Conservation (phyloP, 495 filamentous ascomycete genomes). For the Aspergillus diversus region DNA sequence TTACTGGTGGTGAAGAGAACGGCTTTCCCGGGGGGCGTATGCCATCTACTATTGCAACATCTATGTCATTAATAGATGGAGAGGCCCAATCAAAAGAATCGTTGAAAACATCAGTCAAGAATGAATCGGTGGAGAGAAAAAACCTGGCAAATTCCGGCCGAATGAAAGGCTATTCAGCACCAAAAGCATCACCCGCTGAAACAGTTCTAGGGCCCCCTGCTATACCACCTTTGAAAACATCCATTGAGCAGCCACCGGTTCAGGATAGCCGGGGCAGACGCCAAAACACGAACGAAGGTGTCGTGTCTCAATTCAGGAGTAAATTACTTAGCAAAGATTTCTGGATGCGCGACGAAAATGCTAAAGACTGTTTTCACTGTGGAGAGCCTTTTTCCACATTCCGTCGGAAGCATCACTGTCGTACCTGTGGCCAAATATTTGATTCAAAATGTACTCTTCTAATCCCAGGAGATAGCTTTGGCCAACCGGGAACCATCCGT, state of each 20-base stretch:
- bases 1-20: constrained; percentile 37
- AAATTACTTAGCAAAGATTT: constrained; percentile 90
- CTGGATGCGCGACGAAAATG: constrained; percentile 99
- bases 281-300: constrained; percentile 31
- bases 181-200: constrained; percentile 41
- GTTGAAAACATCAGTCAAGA: constrained; percentile 25
- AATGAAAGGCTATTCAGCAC: constrained; percentile 40
- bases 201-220: constrained; percentile 34
- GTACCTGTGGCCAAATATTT: constrained; percentile 92
- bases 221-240: constrained; percentile 39
- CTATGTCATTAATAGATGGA: constrained; percentile 40
- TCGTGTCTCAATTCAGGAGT: constrained; percentile 64
- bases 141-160: constrained; percentile 30
- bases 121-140: constrained; percentile 30
- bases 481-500: constrained; percentile 81
- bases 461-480: constrained; percentile 82
- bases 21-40: constrained; percentile 44
- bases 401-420: constrained; percentile 94
- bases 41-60: constrained; percentile 44
- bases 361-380: constrained; percentile 95
- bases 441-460: constrained; percentile 94
- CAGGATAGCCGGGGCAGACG: constrained; percentile 29
- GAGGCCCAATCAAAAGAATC: constrained; percentile 32
- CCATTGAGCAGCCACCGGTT: constrained; percentile 24
- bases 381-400: constrained; percentile 89